Evolutionary conservation across 306 rosid species (phyloP), one percentile per base, ranked within the genome.

Genomic region (Myrica gale): DNA sequence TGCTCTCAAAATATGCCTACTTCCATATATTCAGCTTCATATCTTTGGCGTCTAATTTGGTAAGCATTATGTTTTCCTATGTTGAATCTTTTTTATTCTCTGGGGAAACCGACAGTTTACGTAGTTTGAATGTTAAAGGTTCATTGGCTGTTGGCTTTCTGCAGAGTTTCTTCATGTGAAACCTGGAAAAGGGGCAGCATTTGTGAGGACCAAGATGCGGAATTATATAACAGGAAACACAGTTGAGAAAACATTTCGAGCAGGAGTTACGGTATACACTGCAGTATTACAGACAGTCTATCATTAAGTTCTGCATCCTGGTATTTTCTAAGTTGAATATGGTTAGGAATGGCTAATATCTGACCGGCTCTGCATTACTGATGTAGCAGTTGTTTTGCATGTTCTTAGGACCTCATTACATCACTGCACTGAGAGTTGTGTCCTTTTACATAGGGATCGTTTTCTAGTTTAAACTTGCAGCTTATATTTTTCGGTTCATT

Each of bases 181-280:
- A 82, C 99, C 99, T 51, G 99, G 97, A 42, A 95, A 92, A 82
- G 99, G 97, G 42, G 97, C 99, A 12, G 99, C 99, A 20, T 95
- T 95, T 79, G 97, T 92, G 53, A 88, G 99, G 91, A 95, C 99
- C 82, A 95, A 89, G 76, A 76, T 95, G 55, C 93, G 92, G 72
- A 95, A 92, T 83, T 89, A 92, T 82, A 37, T 92, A 10, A 83
- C 97, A 0, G 96, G 99, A 79, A 92, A 89, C 73, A 90, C 97
- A 0, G 95, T 95, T 78, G 99, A 95, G 74, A 90, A 90, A 73
- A 95, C 97, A 32, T 95, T 95, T 79, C 90, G 99, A 80, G 97
- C 99, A 68, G 97, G 99, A 68, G 78, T 85, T 72, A 73, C 97
- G 88, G 99, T 92, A 89, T 84, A 68, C 70, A 61, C 48, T 78